These are phyloP conservation scores for Phytopythium sindhum DNA, from an alignment of 352 stramenopile species.

Conservation along the genomic window DNA sequence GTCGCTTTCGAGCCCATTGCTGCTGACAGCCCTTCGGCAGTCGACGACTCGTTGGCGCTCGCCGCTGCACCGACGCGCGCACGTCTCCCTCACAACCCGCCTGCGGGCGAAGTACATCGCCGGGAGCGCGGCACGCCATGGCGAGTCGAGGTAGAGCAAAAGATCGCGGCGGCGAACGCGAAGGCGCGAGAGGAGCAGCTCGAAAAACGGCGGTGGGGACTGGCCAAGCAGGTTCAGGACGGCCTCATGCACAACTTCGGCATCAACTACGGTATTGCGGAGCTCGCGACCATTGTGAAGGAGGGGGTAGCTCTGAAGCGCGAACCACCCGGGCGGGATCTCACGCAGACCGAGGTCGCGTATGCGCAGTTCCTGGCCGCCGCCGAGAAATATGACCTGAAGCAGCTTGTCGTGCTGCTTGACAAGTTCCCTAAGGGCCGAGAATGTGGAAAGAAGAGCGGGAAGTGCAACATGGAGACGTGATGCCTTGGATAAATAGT, in stretches of 20 bases:
- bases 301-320: constrained; percentile 44
- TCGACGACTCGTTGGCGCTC: constrained; percentile 19
- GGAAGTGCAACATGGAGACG: constrained; percentile 1
- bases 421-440: constrained; percentile 71
- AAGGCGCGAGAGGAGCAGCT: constrained; percentile 53
- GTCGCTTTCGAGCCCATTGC: not conserved
- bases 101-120: constrained; percentile 58
- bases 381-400: constrained; percentile 77
- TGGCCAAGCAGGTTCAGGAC: constrained; percentile 74
- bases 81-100: constrained; percentile 63
- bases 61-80: constrained; percentile 8
- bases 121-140: constrained; percentile 50
- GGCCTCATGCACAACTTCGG: constrained; percentile 63
- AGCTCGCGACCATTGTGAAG: constrained; percentile 61
- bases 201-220: constrained; percentile 66
- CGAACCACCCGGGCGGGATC: constrained; percentile 15
- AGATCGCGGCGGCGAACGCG: constrained; percentile 36
- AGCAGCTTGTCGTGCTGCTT: constrained; percentile 54
- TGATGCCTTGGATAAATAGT: not conserved
- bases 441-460: constrained; percentile 15
- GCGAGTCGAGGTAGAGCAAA: constrained; percentile 37
- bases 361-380: constrained; percentile 61
- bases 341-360: constrained; percentile 45
- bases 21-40: not conserved
- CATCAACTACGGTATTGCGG: constrained; percentile 68